A percentile compares a stretch with the other conserved stretches of the same genome.
phyloP scores from a whole-genome alignment of 2,329 filamentous ascomycete genomes.

The Penicillium polonicum region DNA sequence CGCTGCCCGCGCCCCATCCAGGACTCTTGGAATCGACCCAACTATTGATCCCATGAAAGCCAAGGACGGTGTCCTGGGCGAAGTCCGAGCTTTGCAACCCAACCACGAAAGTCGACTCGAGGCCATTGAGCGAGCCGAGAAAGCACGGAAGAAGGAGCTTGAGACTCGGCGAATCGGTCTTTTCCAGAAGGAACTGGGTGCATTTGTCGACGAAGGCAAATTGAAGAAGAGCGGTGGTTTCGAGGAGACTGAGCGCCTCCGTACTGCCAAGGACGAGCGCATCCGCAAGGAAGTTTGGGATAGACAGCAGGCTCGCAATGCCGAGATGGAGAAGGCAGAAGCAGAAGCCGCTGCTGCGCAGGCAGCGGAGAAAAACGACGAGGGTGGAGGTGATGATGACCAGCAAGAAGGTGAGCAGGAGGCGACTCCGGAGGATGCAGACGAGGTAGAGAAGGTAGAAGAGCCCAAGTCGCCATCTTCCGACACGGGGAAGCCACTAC shows the following conservation, averaged over 20 bases:
- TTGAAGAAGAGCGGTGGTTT: conserved; percentile 95
- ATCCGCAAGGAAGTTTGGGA: conserved; percentile 73
- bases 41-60: conserved; percentile 71
- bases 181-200: conserved; percentile 79
- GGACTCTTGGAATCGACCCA: conserved; percentile 50
- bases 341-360: conserved; percentile 32
- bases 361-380: conserved; percentile 23
- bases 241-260: conserved; percentile 84
- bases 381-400: background rate
- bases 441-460: conserved; percentile 1
- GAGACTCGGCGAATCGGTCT: conserved; percentile 70
- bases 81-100: conserved; percentile 87
- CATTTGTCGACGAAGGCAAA: conserved; percentile 84
- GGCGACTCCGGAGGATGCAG: background rate
- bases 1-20: conserved; percentile 52
- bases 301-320: conserved; percentile 51
- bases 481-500: background rate
- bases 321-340: conserved; percentile 47
- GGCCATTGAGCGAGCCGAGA: conserved; percentile 96
- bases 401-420: conserved; percentile 1
- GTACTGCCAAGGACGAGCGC: conserved; percentile 81
- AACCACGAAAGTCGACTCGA: conserved; percentile 93
- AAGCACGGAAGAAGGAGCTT: conserved; percentile 83
- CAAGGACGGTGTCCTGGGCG: conserved; percentile 87
- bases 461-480: conserved; percentile 6